Evolutionary conservation across 108 stramenopile species (phyloP).

Genomic region (Cyclotella kingstonii): DNA sequence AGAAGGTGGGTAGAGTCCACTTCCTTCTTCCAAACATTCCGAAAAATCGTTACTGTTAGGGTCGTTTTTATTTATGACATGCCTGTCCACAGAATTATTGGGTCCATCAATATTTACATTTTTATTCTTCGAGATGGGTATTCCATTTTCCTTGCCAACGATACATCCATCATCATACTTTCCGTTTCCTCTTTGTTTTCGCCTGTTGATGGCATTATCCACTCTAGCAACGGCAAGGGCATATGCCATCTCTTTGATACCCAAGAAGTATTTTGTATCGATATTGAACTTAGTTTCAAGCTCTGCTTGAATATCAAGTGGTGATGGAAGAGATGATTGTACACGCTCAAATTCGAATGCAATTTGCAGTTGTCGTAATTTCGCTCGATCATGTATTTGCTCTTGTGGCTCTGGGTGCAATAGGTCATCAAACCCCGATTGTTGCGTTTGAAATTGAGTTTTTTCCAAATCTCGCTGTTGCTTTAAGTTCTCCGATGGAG

Average conservation of each 20-base stretch:
- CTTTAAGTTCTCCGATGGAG: neutral
- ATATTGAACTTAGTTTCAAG: slow-evolving; percentile 32
- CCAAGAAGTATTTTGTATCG: slow-evolving; percentile 36
- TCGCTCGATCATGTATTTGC: slow-evolving; percentile 7
- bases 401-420: neutral
- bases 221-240: slow-evolving; percentile 42
- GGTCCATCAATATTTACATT: slow-evolving; percentile 14
- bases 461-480: neutral
- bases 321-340: slow-evolving; percentile 18
- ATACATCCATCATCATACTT: slow-evolving; percentile 25
- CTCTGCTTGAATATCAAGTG: slow-evolving; percentile 17
- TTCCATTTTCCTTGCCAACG: slow-evolving; percentile 2
- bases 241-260: slow-evolving; percentile 45
- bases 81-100: slow-evolving; percentile 1
- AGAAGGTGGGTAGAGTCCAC: slow-evolving; percentile 13
- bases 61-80: neutral
- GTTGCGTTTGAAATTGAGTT: neutral
- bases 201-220: slow-evolving; percentile 25
- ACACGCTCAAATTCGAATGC: slow-evolving; percentile 43
- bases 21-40: slow-evolving; percentile 9
- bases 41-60: neutral
- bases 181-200: slow-evolving; percentile 9
- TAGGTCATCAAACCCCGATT: neutral
- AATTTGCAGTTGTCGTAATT: slow-evolving; percentile 35
- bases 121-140: slow-evolving; percentile 21